Conservation (phyloP, 2,329 filamentous ascomycete genomes). For the Trichoderma guizhouense region DNA sequence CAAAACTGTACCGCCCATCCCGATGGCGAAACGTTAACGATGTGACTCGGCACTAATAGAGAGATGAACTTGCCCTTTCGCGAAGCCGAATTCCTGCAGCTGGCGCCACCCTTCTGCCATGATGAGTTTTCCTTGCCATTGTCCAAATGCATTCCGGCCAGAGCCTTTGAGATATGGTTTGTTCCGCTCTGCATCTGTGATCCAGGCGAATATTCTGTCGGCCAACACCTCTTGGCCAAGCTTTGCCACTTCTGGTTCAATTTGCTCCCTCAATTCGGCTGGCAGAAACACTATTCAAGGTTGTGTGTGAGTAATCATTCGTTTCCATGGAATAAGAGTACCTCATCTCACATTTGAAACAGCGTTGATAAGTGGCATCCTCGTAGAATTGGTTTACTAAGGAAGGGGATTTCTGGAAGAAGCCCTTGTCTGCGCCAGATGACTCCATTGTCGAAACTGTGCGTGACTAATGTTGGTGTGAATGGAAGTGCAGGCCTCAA, state of each 20-base stretch:
- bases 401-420: constrained; percentile 52
- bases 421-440: constrained; percentile 47
- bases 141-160: not conserved
- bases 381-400: constrained; percentile 56
- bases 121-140: not conserved
- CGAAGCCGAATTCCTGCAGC: constrained; percentile 45
- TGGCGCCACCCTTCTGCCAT: constrained; percentile 31
- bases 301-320: not conserved
- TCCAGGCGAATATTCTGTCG: not conserved
- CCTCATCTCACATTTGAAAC: constrained; percentile 51
- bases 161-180: not conserved
- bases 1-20: constrained; percentile 37
- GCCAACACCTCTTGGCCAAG: constrained; percentile 55
- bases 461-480: not conserved
- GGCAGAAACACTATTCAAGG: constrained; percentile 47
- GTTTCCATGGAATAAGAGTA: no score
- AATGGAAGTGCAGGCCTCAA: not conserved
- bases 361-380: constrained; percentile 51
- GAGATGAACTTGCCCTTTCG: constrained; percentile 43
- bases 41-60: no score
- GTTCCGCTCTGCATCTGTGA: not conserved
- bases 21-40: not conserved
- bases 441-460: constrained; percentile 37
- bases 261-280: constrained; percentile 33
- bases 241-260: constrained; percentile 42